Base-by-base conservation (phyloP, 2,329 filamentous ascomycete genomes). In the Beauveria pseudobassiana region DNA sequence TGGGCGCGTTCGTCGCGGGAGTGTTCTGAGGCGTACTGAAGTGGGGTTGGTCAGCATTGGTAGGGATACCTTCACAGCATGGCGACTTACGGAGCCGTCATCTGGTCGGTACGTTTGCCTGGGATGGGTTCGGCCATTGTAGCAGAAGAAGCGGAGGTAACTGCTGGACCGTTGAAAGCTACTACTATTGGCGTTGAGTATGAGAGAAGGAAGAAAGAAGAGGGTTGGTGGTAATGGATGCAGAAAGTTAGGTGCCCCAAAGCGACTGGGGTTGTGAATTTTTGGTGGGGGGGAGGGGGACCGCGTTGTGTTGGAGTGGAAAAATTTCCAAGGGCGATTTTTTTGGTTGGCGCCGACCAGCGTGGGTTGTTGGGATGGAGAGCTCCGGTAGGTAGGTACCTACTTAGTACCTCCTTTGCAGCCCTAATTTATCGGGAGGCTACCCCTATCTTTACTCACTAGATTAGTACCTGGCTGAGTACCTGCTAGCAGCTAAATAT, bases 1-100 rank as follows among this genome's bases (percentile, higher is more conserved):
- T 98, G 67, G 95, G 95, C 68, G 96, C 95, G 81, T 93, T 93
- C 79, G 87, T 92, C 68, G 91, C 89, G 69, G 95, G 95, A 62
- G 95, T 99, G 82, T 99, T 99, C 80, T 99, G 95, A 73, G 95
- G 95, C 73, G 95, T 99, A 72, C 95, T 98, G 77, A 70, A 70
- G 69, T 72, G 72, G 72, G 74, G 73, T 72, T 75, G 75, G 69
- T 75, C 71, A 73, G 72, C 67, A 72, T 74, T 71, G 72, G 72
- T 65, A 72, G 71, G 68, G 65, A 66, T 63, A 61, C 56, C 57
- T 61, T 62, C 63, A 64, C 61, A 57, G 62, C 46, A 52, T 63
- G 61, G 65, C 64, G 46, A 83, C 83, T 77, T 77, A 86, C 83
- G 83, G 83, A 69, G 83, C 83, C 74, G 78, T 76, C 66, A 78